These are phyloP conservation scores for Avena sativa DNA, from an alignment of 176 grass and related monocot genomes.

Conservation along the genomic window DNA sequence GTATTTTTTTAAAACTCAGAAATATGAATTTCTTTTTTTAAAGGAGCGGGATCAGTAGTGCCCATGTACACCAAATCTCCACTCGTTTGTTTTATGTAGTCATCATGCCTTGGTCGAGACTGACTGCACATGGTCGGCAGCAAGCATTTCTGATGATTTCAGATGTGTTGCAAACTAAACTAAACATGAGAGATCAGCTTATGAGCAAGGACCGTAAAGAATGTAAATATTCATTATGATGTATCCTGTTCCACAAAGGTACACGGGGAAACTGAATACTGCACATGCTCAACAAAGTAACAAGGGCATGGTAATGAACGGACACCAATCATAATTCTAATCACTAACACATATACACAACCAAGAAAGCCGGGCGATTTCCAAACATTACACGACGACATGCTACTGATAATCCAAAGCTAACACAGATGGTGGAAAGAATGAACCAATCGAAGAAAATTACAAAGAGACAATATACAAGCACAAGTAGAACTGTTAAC, in stretches of 20 bases:
- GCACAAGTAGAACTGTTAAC: slow-evolving; percentile 53
- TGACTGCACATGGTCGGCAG: background rate
- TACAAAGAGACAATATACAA: slow-evolving; percentile 57
- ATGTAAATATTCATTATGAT: no score
- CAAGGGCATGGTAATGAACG: background rate
- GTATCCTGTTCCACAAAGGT: background rate
- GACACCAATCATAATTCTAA: slow-evolving; percentile 5
- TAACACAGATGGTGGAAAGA: slow-evolving; percentile 44
- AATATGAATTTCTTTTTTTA: no score
- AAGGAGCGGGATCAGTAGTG: no score
- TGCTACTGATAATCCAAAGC: slow-evolving; percentile 40
- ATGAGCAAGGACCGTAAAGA: no score
- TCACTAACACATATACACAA: slow-evolving; percentile 57
- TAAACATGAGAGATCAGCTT: no score
- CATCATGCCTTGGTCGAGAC: background rate
- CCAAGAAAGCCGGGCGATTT: background rate
- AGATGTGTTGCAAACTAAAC: no score
- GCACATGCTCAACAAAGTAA: background rate
- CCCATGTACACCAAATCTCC: no score
- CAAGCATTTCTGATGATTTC: no score
- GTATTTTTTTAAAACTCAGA: no score
- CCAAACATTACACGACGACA: slow-evolving; percentile 19
- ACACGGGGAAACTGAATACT: background rate
- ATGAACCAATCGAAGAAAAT: slow-evolving; percentile 31
- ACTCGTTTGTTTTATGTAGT: no score